Percentiles rank a stretch among this genome's conserved stretches.
Evolutionary conservation across 805 yeast genomes (phyloP).

Genomic region (Wickerhamomyces silvicola): DNA sequence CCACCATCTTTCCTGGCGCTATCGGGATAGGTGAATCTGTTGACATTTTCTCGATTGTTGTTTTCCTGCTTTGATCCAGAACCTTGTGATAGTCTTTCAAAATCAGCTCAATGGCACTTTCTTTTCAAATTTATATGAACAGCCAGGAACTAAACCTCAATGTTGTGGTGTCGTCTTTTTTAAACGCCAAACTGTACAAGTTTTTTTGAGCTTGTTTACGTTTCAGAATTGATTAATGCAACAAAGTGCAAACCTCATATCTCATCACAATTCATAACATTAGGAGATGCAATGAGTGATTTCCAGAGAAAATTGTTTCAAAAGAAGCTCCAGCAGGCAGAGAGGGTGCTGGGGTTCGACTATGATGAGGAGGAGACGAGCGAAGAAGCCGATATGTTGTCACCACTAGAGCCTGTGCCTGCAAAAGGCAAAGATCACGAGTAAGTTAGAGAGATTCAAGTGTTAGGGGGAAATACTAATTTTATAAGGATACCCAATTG

Average conservation of each 20-base stretch:
- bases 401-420: not conserved
- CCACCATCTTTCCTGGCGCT: constrained; percentile 12
- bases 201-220: not conserved
- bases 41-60: not conserved
- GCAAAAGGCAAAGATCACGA: not conserved
- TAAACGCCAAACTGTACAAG: not conserved
- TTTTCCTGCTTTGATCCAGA: not conserved
- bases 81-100: not conserved
- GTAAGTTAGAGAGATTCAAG: not conserved
- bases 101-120: not conserved
- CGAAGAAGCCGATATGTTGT: not conserved
- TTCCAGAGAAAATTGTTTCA: constrained; percentile 9
- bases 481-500: constrained; percentile 13
- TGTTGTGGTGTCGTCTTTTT: too few relatives aligned
- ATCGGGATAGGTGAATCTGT: constrained; percentile 1
- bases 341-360: constrained; percentile 2
- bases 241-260: too few relatives aligned
- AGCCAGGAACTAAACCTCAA: too few relatives aligned
- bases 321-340: constrained; percentile 8
- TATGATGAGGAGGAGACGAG: constrained; percentile 1
- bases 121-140: too few relatives aligned
- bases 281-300: constrained; percentile 6
- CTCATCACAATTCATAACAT: not conserved
- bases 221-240: too few relatives aligned
- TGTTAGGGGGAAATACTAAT: not conserved